Evolutionary conservation across 805 yeast species (phyloP).

Genomic region (Candida succiphila): DNA sequence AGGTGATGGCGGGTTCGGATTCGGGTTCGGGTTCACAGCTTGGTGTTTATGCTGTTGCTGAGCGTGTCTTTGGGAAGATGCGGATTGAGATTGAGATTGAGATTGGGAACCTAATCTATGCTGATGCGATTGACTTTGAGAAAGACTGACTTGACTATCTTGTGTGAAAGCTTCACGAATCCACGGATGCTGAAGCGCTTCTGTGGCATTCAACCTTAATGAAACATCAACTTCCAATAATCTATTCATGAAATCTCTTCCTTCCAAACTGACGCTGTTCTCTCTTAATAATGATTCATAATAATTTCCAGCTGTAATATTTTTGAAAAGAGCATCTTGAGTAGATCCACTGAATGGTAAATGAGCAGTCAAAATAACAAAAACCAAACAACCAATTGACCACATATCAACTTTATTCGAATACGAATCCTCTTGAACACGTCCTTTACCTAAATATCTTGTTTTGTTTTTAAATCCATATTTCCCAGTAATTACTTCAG

Average conservation of each 20-base stretch:
- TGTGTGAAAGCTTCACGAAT: constrained; percentile 27
- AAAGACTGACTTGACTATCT: constrained; percentile 40
- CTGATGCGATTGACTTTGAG: constrained; percentile 67
- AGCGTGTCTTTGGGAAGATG: neutral
- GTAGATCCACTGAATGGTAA: constrained; percentile 91
- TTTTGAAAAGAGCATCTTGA: constrained; percentile 73
- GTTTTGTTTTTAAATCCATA: constrained; percentile 24
- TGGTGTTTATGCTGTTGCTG: neutral
- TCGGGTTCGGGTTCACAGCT: neutral
- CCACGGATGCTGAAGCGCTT: constrained; percentile 81
- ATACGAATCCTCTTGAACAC: constrained; percentile 34
- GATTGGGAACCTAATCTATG: constrained; percentile 27
- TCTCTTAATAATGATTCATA: constrained; percentile 68
- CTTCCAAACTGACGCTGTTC: constrained; percentile 36
- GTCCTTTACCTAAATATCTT: constrained; percentile 23
- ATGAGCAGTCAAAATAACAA: constrained; percentile 87
- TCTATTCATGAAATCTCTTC: constrained; percentile 59
- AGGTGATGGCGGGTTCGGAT: neutral
- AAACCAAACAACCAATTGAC: constrained; percentile 92
- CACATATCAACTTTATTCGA: constrained; percentile 92
- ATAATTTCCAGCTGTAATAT: constrained; percentile 69
- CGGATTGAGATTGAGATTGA: constrained; percentile 5
- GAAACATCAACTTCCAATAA: constrained; percentile 72
- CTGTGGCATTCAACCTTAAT: constrained; percentile 60
- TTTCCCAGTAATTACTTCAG: constrained; percentile 69